Conservation (phyloP, 2,329 filamentous ascomycete genomes). For the Talaromyces pinophilus region DNA sequence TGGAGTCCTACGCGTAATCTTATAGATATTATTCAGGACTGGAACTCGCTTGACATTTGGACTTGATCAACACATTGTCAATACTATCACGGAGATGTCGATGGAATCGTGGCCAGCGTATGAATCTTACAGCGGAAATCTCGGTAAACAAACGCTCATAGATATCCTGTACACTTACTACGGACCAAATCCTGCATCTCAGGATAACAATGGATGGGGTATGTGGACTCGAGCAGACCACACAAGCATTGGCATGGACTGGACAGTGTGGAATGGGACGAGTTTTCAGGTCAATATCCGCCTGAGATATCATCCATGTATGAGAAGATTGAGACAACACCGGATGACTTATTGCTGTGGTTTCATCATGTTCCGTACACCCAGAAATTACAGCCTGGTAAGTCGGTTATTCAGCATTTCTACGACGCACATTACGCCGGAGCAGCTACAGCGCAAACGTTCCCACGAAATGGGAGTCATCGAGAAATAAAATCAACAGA, state of each 20-base stretch:
- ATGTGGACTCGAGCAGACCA: conserved; percentile 69
- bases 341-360: conserved; percentile 69
- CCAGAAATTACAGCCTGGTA: conserved; percentile 60
- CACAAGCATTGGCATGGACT: conserved; percentile 67
- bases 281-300: conserved; percentile 68
- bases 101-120: conserved; percentile 71
- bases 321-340: conserved; percentile 63
- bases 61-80: conserved; percentile 53
- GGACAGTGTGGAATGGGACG: conserved; percentile 67
- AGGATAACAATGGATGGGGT: conserved; percentile 69
- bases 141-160: conserved; percentile 68
- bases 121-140: conserved; percentile 69
- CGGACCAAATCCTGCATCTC: conserved; percentile 66
- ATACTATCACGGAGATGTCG: conserved; percentile 63
- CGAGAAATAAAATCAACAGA: conserved; percentile 59
- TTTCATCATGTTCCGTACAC: conserved; percentile 74
- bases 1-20: conserved; percentile 61
- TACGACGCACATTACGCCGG: conserved; percentile 64
- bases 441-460: conserved; percentile 61
- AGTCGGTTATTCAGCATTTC: conserved; percentile 68
- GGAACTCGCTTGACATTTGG: conserved; percentile 70
- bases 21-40: conserved; percentile 59
- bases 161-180: conserved; percentile 66
- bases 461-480: conserved; percentile 55
- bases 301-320: conserved; percentile 59